A percentile compares a stretch with the other conserved stretches of the same genome.
These are phyloP conservation scores for Trichophyton simii DNA, from an alignment of 2,329 filamentous ascomycete species.

Conservation along the genomic window DNA sequence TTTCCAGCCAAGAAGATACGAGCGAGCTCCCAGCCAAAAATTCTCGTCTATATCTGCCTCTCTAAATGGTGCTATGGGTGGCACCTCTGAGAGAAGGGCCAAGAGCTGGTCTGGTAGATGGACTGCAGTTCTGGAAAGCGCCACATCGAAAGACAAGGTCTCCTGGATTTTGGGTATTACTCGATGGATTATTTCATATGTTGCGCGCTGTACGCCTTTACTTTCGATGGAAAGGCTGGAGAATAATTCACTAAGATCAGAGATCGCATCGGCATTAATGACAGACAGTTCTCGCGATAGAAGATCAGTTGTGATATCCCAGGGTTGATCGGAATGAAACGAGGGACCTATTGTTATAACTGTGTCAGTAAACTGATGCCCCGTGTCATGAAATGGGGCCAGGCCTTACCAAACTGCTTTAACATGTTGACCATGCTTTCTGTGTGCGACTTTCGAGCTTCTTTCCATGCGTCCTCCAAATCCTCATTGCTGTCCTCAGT, in stretches of 20 bases:
- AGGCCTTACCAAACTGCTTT: constrained; percentile 27
- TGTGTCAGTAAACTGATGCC: neutral
- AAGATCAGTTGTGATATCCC: constrained; percentile 62
- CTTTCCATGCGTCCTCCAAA: constrained; percentile 58
- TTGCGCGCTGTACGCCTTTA: constrained; percentile 61
- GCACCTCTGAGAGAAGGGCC: constrained; percentile 66
- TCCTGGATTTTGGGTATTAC: constrained; percentile 70
- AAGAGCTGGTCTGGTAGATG: constrained; percentile 72
- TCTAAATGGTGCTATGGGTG: constrained; percentile 54
- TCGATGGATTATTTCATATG: constrained; percentile 66
- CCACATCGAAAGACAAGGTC: constrained; percentile 65
- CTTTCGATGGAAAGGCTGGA: constrained; percentile 64
- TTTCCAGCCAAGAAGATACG: constrained; percentile 81
- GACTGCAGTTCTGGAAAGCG: constrained; percentile 42
- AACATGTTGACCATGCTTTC: constrained; percentile 37
- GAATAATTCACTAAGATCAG: constrained; percentile 58
- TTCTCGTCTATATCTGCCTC: constrained; percentile 51
- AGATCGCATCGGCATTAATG: constrained; percentile 49
- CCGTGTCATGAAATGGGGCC: neutral
- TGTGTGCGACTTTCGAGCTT: constrained; percentile 48
- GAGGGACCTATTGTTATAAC: constrained; percentile 28
- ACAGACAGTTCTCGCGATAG: constrained; percentile 57
- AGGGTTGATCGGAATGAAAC: constrained; percentile 49
- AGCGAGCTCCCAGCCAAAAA: constrained; percentile 58
- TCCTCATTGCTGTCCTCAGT: constrained; percentile 64